Percentiles rank a stretch among this genome's conserved stretches.
Evolutionary conservation across 1,284 basidiomycete genomes (phyloP).

Genomic region (Phellopilus nigrolimitatus): DNA sequence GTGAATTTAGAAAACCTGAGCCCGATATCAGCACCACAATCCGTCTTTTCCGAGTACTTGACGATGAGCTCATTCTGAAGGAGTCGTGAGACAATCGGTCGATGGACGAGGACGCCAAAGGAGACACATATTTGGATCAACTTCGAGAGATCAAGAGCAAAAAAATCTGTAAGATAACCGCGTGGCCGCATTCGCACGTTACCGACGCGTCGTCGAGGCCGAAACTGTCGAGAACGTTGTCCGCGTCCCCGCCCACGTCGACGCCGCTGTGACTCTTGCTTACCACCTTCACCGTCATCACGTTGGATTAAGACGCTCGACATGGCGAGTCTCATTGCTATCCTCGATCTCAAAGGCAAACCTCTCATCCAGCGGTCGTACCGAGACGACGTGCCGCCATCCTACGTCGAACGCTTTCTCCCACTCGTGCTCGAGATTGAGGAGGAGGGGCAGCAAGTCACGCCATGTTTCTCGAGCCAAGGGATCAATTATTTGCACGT

Average conservation of each 20-base stretch:
- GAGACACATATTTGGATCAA: no score
- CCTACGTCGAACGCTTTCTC: slow-evolving; percentile 90
- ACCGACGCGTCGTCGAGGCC: neutral
- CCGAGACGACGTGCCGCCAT: slow-evolving; percentile 89
- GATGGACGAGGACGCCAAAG: no score
- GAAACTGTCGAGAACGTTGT: neutral
- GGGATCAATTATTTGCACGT: slow-evolving; percentile 99
- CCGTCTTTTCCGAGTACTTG: neutral
- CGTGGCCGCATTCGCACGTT: neutral
- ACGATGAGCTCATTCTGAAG: no score
- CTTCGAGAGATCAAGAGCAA: no score
- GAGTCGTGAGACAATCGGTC: no score
- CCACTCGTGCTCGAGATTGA: slow-evolving; percentile 95
- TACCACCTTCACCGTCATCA: neutral
- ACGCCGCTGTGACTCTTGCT: neutral
- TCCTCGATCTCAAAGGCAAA: slow-evolving; percentile 98
- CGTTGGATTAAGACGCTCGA: neutral
- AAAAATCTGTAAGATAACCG: neutral
- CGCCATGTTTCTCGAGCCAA: slow-evolving; percentile 91
- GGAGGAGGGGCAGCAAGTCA: slow-evolving; percentile 92
- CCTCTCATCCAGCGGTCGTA: slow-evolving; percentile 98
- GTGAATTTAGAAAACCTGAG: slow-evolving; percentile 6
- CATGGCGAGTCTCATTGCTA: slow-evolving; percentile 76
- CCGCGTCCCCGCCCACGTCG: neutral
- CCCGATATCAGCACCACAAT: slow-evolving; percentile 18